Evolutionary conservation across 2,329 filamentous ascomycete species (phyloP), one percentile per base, ranked within the genome.

Genomic region (Monilinia polystroma): DNA sequence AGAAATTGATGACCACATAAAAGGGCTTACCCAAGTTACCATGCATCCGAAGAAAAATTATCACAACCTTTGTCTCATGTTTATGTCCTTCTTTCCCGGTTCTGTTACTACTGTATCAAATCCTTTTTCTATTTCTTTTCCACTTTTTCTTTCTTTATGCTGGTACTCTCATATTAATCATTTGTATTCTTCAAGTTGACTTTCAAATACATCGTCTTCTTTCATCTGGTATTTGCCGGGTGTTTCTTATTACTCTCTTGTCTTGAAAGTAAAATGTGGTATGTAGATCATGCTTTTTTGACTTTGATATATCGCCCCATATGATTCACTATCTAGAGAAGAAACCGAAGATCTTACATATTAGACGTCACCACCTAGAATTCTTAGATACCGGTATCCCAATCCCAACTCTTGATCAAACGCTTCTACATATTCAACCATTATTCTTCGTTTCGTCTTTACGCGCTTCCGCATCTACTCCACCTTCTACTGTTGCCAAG

Each of bases 211-310:
- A 29, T 59, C n/a, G n/a, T n/a, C 26, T 23, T 35, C 26, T 32
- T 59, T 18, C 57, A 49, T 59, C 26, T n/a, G 12, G 26, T 49
- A 47, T 35, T 47, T 14, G 26, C 32, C 32, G 32, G 4, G 32
- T 35, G 11, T 49, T 20, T 59, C 8, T 20, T n/a, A 10, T 35
- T 23, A 4, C 16, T 23, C 6, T 16, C 18, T 32, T 32, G 35
- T 64, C 35, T n/a, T 57, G 18, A 32, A 47, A 23, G 62, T 57
- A 56, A 47, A 45, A 64, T 56, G 51, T 64, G 35, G 52, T 51
- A 64, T 64, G 62, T 57, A 64, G 51, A 64, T 64, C 62, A 23
- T 64, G 26, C 52, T 7, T 35, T 64, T 47, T 64, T 57, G 29
- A 60, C 56, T 47, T 58, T 32, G 20, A 41, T n/a, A 58, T 20